Evolutionary conservation across 768 basidiomycete species (phyloP), one percentile per base, ranked within the genome.

Genomic region (Paxillus ammoniavirescens): DNA sequence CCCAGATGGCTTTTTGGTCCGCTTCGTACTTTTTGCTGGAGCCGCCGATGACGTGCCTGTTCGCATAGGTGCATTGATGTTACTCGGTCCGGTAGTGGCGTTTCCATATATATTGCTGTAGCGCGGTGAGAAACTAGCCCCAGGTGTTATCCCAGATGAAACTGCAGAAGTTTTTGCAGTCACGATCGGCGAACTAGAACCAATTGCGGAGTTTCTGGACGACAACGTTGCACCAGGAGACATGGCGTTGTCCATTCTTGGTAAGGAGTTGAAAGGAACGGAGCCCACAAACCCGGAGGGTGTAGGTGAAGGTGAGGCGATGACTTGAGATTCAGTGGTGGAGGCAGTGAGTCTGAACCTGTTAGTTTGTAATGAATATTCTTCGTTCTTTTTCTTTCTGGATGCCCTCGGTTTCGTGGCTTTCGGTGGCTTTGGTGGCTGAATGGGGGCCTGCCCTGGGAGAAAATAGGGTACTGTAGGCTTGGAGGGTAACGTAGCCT

Each of bases 371-470:
- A 70, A 64, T 28, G 75, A 71, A 60, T 74, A 82, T 8, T 73
- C 73, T 9, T 55, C 31, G 54, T 69, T 71, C 52, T 65, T 71
- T 62, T 71, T 66, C 65, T 70, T 71, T 52, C 63, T 56, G 5
- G 60, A 59, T 41, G 65, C 56, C 14, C 59, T 61, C 4, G 64
- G 57, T 55, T 65, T 65, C 50, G 57, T 60, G 41, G 63, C 54
- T 54, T 65, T 72, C 47, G 58, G 65, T 42, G 51, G 42, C 35
- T 61, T 67, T 3, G 58, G 58, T 5, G 62, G 61, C 3, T 51
- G 33, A 42, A 54, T 57, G 10, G 65, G 61, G 0, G 63, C 69
- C 61, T 84, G 83, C 7, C 83, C 83, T n/a, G 83, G 83, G 36
- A 85, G 75, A 61, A 81, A 84, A 30, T 65, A 58, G 2, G 65